Conservation (phyloP, 2,329 filamentous ascomycete genomes). For the Monosporascus ibericus region DNA sequence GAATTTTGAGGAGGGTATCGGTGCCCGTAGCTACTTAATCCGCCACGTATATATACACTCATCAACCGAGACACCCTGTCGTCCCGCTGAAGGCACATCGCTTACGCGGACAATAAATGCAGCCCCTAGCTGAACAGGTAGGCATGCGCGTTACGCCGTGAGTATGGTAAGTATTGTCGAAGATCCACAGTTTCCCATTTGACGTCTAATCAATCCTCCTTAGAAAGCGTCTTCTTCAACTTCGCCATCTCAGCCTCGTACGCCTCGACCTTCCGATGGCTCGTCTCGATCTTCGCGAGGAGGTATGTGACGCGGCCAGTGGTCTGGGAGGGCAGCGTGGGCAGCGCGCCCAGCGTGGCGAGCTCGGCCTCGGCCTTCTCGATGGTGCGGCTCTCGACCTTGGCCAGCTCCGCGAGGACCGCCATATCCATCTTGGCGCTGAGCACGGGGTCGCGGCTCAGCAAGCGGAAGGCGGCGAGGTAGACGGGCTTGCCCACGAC, state of each 20-base stretch:
- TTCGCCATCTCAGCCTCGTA: conserved; percentile 66
- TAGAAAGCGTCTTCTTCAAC: conserved; percentile 63
- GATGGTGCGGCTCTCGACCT: conserved; percentile 67
- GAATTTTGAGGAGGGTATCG: too few species aligned
- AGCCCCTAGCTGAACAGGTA: too few species aligned
- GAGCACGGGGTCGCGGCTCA: conserved; percentile 68
- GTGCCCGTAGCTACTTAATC: too few species aligned
- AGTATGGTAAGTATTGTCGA: too few species aligned
- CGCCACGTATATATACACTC: too few species aligned
- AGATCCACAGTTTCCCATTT: too few species aligned
- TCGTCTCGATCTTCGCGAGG: conserved; percentile 63
- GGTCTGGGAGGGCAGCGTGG: conserved; percentile 64
- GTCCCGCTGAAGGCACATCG: too few species aligned
- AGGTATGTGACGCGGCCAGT: conserved; percentile 64
- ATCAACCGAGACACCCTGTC: too few species aligned
- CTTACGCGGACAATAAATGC: too few species aligned
- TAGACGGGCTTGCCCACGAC: conserved; percentile 84
- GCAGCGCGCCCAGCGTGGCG: conserved; percentile 60
- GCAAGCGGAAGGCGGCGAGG: conserved; percentile 68
- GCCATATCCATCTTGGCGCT: conserved; percentile 67
- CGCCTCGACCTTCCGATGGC: conserved; percentile 66
- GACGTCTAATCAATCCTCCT: conserved; percentile 17
- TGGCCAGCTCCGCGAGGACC: conserved; percentile 61
- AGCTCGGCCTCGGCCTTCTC: conserved; percentile 77
- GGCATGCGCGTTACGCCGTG: too few species aligned